Conservation (phyloP, 2,329 filamentous ascomycete species). For the Claviceps sp. region DNA sequence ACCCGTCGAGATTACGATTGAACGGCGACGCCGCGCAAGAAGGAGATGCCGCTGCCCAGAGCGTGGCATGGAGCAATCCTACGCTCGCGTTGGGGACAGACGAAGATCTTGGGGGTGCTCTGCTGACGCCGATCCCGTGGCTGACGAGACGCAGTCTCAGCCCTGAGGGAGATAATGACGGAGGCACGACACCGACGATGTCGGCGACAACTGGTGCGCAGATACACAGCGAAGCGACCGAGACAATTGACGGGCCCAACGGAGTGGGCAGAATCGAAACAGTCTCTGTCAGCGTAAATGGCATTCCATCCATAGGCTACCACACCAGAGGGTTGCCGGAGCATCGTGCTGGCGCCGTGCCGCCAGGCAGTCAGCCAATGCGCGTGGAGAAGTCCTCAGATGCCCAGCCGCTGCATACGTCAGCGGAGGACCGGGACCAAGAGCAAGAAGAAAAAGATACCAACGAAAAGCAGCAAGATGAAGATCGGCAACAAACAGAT, state of each 20-base stretch:
- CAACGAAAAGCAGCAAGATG: too few species aligned
- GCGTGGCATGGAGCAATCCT: slow-evolving; percentile 34
- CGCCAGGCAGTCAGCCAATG: slow-evolving; percentile 50
- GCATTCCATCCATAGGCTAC: slow-evolving; percentile 40
- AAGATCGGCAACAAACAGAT: not conserved
- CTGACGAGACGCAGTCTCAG: slow-evolving; percentile 33
- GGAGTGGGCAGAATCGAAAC: slow-evolving; percentile 70
- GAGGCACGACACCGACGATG: slow-evolving; percentile 6
- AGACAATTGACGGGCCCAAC: slow-evolving; percentile 71
- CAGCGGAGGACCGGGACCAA: not conserved
- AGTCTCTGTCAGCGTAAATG: slow-evolving; percentile 63
- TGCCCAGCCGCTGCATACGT: not conserved
- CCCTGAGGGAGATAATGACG: slow-evolving; percentile 8
- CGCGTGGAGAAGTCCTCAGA: slow-evolving; percentile 22
- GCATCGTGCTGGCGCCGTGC: slow-evolving; percentile 68
- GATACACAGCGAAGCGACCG: slow-evolving; percentile 58
- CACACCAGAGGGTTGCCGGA: slow-evolving; percentile 54
- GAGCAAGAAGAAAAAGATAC: not conserved
- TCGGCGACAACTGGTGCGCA: slow-evolving; percentile 20
- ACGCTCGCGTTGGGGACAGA: slow-evolving; percentile 57
- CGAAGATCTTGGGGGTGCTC: slow-evolving; percentile 76
- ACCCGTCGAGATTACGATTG: slow-evolving; percentile 39
- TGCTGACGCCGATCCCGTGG: slow-evolving; percentile 93
- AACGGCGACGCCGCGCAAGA: slow-evolving; percentile 40
- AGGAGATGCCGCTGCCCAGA: slow-evolving; percentile 13